Evolutionary conservation across 352 stramenopile genomes (phyloP), one percentile per base, ranked within the genome.

Genomic region (Pythium brachiatum): DNA sequence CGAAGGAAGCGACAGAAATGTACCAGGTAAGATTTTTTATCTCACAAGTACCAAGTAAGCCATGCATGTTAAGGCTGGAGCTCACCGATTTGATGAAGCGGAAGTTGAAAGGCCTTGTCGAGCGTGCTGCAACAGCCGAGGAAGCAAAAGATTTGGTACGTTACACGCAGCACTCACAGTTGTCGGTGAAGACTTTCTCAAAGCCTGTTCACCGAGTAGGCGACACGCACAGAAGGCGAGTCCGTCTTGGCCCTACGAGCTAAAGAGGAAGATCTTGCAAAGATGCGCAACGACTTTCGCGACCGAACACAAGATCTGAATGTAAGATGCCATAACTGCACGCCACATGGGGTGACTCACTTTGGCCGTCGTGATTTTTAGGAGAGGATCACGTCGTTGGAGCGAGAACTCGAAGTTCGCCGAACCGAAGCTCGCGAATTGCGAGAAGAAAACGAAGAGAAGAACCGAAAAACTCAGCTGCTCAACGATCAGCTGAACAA

Each of bases 401-500:
- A 88, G n/a, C 69, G 81, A 13, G 83, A 90, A 29, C 25, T 90
- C 11, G 80, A 90, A 53, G 70, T 89, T 41, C 76, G 80, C 27
- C 75, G 83, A 34, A 67, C 68, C 0, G 79, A 90, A 47, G 62
- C 78, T 1, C 77, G 83, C 3, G 83, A 92, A 26, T 60, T 75
- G 0, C 79, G 86, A 54, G 83, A 90, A 38, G 76, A 78, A 27
- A 77, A 62, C n/a, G 81, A 89, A 58, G 79, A 89, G 52, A 86
- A 89, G 38, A 76, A 75, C 27, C 73, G 73, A 11, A 85, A 87
- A 46, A 77, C 83, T 9, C 74, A 88, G 39, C 46, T 85, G 23
- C 61, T 92, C 18, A 89, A 87, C 29, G 75, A 90, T n/a, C 69
- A 92, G 57, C 73, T 92, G 9, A 83, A 80, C 50, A 90, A 90